Evolutionary conservation across 2,329 filamentous ascomycete genomes (phyloP).

Genomic region (Pseudocercospora musae): DNA sequence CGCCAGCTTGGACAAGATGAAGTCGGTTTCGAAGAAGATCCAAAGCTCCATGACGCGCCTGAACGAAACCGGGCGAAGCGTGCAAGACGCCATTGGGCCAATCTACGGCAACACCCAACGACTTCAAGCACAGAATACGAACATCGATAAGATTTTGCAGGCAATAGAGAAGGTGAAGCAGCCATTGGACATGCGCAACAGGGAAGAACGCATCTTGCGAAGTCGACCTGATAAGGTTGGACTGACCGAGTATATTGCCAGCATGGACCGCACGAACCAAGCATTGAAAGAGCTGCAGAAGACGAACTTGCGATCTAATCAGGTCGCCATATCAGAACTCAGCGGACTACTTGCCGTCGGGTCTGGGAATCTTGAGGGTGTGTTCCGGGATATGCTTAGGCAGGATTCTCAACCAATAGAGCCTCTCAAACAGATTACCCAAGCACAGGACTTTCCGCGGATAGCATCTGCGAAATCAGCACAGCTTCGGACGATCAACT

Average conservation of each 20-base stretch:
- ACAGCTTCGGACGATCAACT: conserved; percentile 75
- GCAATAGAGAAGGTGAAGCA: conserved; percentile 86
- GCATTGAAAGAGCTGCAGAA: conserved; percentile 80
- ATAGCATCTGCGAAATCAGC: conserved; percentile 72
- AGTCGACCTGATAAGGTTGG: conserved; percentile 73
- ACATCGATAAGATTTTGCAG: conserved; percentile 80
- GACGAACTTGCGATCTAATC: conserved; percentile 89
- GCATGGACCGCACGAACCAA: conserved; percentile 82
- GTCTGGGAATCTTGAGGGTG: conserved; percentile 75
- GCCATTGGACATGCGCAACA: conserved; percentile 86
- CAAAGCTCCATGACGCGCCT: conserved; percentile 80
- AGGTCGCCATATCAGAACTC: conserved; percentile 80
- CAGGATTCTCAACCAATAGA: conserved; percentile 80
- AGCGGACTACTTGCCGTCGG: conserved; percentile 73
- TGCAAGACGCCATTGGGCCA: conserved; percentile 86
- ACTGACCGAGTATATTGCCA: conserved; percentile 79
- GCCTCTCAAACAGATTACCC: conserved; percentile 88
- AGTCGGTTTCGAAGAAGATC: conserved; percentile 91
- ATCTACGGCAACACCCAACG: conserved; percentile 89
- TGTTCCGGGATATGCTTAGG: conserved; percentile 74
- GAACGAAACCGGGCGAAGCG: conserved; percentile 83
- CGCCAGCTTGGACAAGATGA: conserved; percentile 82
- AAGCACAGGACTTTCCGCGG: conserved; percentile 70
- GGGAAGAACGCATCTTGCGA: conserved; percentile 87
- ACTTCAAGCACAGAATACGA: conserved; percentile 81